Evolutionary conservation across 2,329 filamentous ascomycete species (phyloP).

Genomic region (Allantophomopsis lycopodina): DNA sequence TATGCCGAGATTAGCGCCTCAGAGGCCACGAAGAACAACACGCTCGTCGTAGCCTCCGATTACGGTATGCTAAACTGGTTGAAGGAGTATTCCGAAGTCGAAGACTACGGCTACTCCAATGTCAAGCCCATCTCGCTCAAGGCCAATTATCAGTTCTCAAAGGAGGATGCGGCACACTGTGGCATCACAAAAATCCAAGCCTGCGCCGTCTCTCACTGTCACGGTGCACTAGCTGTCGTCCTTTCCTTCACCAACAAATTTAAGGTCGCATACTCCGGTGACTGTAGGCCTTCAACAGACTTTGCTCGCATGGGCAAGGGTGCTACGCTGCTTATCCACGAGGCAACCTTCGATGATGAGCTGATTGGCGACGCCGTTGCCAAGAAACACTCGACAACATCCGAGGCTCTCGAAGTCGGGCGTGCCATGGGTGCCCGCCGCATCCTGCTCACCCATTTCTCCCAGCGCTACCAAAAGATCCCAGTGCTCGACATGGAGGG

Average conservation of each 20-base stretch:
- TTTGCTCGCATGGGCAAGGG: conserved; percentile 62
- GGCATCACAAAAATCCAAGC: conserved; percentile 56
- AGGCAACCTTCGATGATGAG: conserved; percentile 91
- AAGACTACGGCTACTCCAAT: conserved; percentile 59
- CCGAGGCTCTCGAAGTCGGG: conserved; percentile 71
- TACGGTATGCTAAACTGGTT: conserved; percentile 62
- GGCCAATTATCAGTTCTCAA: conserved; percentile 19
- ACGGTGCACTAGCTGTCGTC: conserved; percentile 60
- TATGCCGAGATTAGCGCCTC: conserved; percentile 29
- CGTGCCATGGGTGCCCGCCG: conserved; percentile 65
- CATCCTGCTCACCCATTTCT: conserved; percentile 86
- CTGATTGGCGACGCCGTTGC: conserved; percentile 62
- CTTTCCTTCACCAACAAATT: conserved; percentile 69
- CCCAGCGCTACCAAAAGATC: conserved; percentile 61
- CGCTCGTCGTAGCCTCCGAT: conserved; percentile 58
- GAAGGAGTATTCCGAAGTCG: conserved; percentile 63
- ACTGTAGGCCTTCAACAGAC: conserved; percentile 64
- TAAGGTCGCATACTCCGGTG: conserved; percentile 85
- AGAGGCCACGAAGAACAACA: conserved; percentile 23
- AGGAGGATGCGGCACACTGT: conserved; percentile 31
- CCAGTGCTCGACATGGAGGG: conserved; percentile 22
- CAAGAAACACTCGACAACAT: conserved; percentile 85
- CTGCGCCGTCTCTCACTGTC: conserved; percentile 64
- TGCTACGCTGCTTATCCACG: conserved; percentile 79
- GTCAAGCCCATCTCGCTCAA: conserved; percentile 10